These are phyloP conservation scores for Saitozyma podzolica DNA, from an alignment of 768 basidiomycete genomes.

Conservation along the genomic window DNA sequence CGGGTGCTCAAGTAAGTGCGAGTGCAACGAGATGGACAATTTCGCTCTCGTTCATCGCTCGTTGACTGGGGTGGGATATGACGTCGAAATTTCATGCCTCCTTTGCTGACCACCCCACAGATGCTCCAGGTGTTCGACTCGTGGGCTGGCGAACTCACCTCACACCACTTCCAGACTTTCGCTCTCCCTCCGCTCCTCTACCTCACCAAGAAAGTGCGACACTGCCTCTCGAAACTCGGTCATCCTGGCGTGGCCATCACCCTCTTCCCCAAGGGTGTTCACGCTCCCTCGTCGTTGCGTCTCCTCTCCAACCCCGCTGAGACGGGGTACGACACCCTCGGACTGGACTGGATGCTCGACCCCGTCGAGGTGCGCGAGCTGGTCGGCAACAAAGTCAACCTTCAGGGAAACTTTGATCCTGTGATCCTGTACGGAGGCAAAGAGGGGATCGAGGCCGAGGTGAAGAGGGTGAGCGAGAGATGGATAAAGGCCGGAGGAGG, in stretches of 20 bases:
- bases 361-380: slow-evolving; percentile 67
- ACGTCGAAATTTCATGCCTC: background rate
- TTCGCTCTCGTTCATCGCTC: too few relatives aligned
- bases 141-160: slow-evolving; percentile 88
- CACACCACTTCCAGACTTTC: slow-evolving; percentile 78
- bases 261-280: slow-evolving; percentile 83
- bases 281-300: slow-evolving; percentile 69
- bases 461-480: slow-evolving; percentile 75
- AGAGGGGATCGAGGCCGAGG: slow-evolving; percentile 80
- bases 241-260: slow-evolving; percentile 74
- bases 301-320: slow-evolving; percentile 60
- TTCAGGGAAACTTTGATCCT: slow-evolving; percentile 93
- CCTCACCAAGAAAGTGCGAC: slow-evolving; percentile 70
- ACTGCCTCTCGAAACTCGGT: slow-evolving; percentile 59
- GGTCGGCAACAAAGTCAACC: slow-evolving; percentile 56
- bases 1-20: slow-evolving; percentile 83
- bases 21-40: background rate
- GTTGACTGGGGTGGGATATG: background rate
- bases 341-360: slow-evolving; percentile 88
- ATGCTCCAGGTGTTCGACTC: slow-evolving; percentile 97
- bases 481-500: slow-evolving; percentile 67
- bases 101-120: slow-evolving; percentile 55
- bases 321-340: slow-evolving; percentile 78
- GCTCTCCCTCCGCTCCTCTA: slow-evolving; percentile 74
- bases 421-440: slow-evolving; percentile 78